Conservation (phyloP, 306 rosid species). For the Aeschynomene evenia region DNA sequence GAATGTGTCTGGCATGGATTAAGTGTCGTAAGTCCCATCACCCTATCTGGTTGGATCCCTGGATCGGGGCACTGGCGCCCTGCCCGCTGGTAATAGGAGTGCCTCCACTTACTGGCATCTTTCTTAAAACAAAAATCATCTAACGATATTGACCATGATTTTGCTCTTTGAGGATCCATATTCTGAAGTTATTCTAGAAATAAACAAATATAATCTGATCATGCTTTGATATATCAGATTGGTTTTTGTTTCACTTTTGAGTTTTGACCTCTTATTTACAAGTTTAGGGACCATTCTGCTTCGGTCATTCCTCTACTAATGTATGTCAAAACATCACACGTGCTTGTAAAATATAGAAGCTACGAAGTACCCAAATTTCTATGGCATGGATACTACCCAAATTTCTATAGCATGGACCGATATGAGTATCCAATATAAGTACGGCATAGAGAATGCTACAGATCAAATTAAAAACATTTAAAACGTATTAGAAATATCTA, state of each 20-base stretch:
- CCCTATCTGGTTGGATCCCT: no score
- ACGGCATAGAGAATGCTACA: no score
- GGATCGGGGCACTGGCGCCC: no score
- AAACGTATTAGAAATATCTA: no score
- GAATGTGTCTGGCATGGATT: no score
- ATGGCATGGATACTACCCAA: background rate
- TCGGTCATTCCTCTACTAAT: background rate
- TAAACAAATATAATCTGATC: slow-evolving; percentile 1
- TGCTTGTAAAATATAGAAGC: background rate
- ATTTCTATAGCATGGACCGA: background rate
- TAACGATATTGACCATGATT: background rate
- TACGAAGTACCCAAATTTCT: background rate
- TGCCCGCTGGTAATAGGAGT: no score
- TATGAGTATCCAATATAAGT: no score
- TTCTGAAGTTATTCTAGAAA: background rate
- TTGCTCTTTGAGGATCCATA: background rate
- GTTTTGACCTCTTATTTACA: background rate
- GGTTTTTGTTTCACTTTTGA: no score
- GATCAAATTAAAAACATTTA: no score
- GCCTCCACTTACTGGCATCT: no score
- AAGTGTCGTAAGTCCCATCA: no score
- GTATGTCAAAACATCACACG: background rate
- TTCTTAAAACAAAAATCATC: no score
- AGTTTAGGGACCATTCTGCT: background rate
- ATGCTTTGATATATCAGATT: background rate